Evolutionary conservation across 495 filamentous ascomycete species (phyloP).

Genomic region (Choiromyces venosus): DNA sequence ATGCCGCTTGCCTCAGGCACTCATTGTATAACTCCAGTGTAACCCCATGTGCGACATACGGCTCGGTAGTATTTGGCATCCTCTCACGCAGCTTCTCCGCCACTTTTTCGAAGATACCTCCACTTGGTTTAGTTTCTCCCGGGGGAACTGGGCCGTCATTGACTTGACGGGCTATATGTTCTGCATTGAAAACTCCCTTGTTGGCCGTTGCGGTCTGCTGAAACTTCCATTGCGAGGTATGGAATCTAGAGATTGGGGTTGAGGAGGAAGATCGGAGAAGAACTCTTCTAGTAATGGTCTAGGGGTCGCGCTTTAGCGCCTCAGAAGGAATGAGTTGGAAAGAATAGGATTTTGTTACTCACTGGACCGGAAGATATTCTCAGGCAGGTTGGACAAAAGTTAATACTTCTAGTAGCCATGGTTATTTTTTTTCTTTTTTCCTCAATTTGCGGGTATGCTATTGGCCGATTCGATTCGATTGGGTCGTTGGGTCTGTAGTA

Average conservation of each 20-base stretch:
- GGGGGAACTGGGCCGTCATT: neutral
- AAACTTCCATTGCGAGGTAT: neutral
- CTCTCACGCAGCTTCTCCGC: slow-evolving; percentile 38
- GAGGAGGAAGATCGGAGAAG: neutral
- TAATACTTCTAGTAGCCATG: neutral
- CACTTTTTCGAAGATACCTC: neutral
- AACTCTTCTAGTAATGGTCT: neutral
- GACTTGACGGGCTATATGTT: neutral
- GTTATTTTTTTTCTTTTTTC: neutral
- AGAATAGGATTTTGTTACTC: neutral
- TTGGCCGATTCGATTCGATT: neutral
- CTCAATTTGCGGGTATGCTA: neutral
- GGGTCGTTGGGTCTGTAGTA: too few species aligned
- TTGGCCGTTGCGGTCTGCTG: neutral
- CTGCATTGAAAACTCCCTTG: neutral
- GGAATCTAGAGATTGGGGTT: neutral
- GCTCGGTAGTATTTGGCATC: slow-evolving; percentile 52
- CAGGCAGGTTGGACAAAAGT: neutral
- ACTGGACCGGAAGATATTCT: neutral
- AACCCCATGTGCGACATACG: slow-evolving; percentile 68
- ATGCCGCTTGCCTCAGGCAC: slow-evolving; percentile 70
- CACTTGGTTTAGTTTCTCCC: neutral
- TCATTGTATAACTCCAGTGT: slow-evolving; percentile 73
- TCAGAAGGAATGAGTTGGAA: neutral
- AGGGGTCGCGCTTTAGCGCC: neutral